Percentiles rank a stretch among this genome's conserved stretches.
phyloP scores from a whole-genome alignment of 495 filamentous ascomycete species.

The Lindgomyces ingoldianus region DNA sequence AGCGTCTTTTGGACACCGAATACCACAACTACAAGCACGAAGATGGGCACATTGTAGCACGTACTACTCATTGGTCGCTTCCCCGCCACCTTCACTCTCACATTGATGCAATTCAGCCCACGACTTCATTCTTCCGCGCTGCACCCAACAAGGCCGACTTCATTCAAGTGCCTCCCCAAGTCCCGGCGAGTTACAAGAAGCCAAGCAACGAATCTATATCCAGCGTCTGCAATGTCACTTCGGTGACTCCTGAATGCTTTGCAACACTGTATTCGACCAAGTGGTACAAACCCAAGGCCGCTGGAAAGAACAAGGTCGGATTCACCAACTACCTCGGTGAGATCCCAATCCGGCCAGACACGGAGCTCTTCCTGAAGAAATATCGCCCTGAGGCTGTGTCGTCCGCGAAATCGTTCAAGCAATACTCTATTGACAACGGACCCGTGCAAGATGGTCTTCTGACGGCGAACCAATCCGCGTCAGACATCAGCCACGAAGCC shows the following conservation, averaged over 20 bases:
- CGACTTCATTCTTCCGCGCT: conserved; percentile 60
- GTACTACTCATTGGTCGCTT: conserved; percentile 55
- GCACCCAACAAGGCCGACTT: conserved; percentile 17
- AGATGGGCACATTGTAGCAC: conserved; percentile 45
- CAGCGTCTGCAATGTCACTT: conserved; percentile 53
- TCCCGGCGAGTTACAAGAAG: conserved; percentile 25
- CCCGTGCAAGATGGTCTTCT: conserved; percentile 45
- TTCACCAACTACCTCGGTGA: conserved; percentile 56
- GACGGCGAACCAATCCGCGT: conserved; percentile 38
- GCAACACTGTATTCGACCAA: conserved; percentile 57
- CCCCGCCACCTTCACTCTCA: conserved; percentile 57
- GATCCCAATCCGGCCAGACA: conserved; percentile 53
- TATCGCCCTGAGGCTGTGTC: conserved; percentile 53
- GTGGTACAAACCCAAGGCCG: conserved; percentile 50
- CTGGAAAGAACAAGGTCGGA: conserved; percentile 50
- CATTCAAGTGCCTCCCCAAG: conserved; percentile 2
- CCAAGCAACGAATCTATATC: conserved; percentile 42
- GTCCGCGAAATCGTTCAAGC: conserved; percentile 48
- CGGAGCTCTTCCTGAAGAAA: conserved; percentile 51
- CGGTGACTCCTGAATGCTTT: conserved; percentile 57
- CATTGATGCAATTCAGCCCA: conserved; percentile 68
- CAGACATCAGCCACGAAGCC: conserved; percentile 45
- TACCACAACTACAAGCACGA: conserved; percentile 49
- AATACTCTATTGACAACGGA: conserved; percentile 49
- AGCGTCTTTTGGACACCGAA: conserved; percentile 49